These are phyloP conservation scores for Glomus cerebriforme DNA, from an alignment of 192 early-diverging fungal genomes.

Conservation along the genomic window DNA sequence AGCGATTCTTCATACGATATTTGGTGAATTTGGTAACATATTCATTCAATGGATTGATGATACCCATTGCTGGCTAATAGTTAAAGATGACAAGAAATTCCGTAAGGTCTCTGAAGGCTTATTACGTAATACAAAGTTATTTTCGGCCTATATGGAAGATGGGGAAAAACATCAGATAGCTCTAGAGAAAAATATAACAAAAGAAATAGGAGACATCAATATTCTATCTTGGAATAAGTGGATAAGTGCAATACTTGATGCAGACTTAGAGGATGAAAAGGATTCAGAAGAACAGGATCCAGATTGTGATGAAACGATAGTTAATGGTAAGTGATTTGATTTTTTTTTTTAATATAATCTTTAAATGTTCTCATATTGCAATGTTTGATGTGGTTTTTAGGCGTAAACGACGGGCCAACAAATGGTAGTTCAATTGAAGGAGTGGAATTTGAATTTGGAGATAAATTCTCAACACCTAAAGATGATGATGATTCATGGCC, in stretches of 20 bases:
- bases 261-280: background rate
- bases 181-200: conserved; percentile 13
- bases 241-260: conserved; percentile 7
- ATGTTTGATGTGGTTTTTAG: background rate
- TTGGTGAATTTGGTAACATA: conserved; percentile 23
- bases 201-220: conserved; percentile 3
- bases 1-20: conserved; percentile 4
- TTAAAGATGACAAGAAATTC: conserved; percentile 25
- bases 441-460: background rate
- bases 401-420: background rate
- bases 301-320: background rate
- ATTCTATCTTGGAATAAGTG: conserved; percentile 20
- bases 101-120: background rate
- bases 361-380: background rate
- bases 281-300: background rate
- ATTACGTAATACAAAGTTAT: conserved; percentile 17
- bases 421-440: background rate
- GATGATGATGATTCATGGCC: background rate
- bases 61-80: conserved; percentile 31
- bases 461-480: background rate
- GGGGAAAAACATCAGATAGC: conserved; percentile 9
- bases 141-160: conserved; percentile 14
- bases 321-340: background rate
- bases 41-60: conserved; percentile 31
- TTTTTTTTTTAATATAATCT: background rate